Conservation (phyloP, 2,329 filamentous ascomycete genomes). For the Penicillium vulpinum region DNA sequence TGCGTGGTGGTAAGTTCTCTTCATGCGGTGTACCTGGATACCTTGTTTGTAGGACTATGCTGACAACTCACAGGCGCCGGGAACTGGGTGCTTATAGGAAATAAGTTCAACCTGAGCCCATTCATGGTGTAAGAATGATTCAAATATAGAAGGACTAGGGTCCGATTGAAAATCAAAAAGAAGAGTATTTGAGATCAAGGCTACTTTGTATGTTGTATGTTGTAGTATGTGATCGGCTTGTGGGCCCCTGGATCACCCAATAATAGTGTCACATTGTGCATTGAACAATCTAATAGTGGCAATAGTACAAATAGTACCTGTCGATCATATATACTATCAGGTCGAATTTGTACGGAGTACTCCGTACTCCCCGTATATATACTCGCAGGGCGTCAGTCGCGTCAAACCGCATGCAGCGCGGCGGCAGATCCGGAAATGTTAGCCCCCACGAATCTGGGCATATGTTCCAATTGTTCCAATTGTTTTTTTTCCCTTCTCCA, state of each 20-base stretch:
- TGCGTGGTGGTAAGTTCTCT: slow-evolving; percentile 68
- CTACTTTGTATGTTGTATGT: no score
- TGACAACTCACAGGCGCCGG: slow-evolving; percentile 28
- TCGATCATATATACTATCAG: not conserved
- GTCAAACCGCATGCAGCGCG: not conserved
- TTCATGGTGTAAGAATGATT: not conserved
- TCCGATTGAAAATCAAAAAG: not conserved
- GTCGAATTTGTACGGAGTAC: no score
- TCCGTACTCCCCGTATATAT: not conserved
- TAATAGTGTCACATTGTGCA: not conserved
- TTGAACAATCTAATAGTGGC: not conserved
- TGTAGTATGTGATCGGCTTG: slow-evolving; percentile 1
- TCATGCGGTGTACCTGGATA: slow-evolving; percentile 8
- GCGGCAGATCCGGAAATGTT: not conserved
- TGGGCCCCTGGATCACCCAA: slow-evolving; percentile 1
- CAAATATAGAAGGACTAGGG: slow-evolving; percentile 1
- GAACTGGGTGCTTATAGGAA: slow-evolving; percentile 30
- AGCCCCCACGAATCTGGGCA: not conserved
- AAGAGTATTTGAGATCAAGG: not conserved
- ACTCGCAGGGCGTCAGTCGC: not conserved
- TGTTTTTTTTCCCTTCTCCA: no score
- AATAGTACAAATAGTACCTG: slow-evolving; percentile 1
- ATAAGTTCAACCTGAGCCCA: not conserved
- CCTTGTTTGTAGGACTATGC: slow-evolving; percentile 9
- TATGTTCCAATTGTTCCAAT: no score